Evolutionary conservation across 2,329 filamentous ascomycete genomes (phyloP).

Genomic region (Colletotrichum sp.): DNA sequence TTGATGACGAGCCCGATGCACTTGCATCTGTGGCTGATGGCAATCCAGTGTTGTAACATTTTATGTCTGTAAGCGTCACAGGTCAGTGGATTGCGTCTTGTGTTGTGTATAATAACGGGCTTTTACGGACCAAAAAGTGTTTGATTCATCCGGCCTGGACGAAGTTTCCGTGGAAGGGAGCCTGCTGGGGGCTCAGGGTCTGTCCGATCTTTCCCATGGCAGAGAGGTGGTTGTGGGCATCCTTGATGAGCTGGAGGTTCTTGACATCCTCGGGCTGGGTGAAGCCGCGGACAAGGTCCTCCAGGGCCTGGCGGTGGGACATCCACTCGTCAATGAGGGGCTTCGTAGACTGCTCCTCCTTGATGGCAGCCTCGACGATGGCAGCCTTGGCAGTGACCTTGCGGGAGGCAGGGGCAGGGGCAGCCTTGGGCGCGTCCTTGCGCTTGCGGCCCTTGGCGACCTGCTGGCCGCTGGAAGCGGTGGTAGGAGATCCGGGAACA

Average conservation of each 20-base stretch:
- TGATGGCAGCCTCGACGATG: conserved; percentile 34
- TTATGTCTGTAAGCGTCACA: neutral
- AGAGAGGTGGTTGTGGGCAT: conserved; percentile 54
- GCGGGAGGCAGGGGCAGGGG: conserved; percentile 42
- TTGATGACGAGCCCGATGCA: neutral
- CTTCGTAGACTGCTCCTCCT: conserved; percentile 38
- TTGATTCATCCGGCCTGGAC: conserved; percentile 34
- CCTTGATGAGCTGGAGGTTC: conserved; percentile 58
- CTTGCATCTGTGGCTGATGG: conserved; percentile 9
- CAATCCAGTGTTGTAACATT: neutral
- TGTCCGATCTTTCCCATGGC: conserved; percentile 58
- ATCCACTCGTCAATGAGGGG: conserved; percentile 61
- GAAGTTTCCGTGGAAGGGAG: conserved; percentile 23
- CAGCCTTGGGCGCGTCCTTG: conserved; percentile 55
- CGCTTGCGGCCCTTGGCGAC: conserved; percentile 60
- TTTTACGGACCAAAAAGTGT: conserved; percentile 16
- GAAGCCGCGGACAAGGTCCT: conserved; percentile 60
- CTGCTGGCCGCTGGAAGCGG: conserved; percentile 30
- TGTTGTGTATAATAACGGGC: neutral
- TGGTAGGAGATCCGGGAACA: conserved; percentile 44
- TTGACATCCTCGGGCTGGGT: conserved; percentile 56
- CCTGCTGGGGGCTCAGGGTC: conserved; percentile 30
- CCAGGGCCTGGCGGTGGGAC: conserved; percentile 67
- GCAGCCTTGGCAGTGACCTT: conserved; percentile 53
- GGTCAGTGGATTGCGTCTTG: neutral